These are phyloP conservation scores for Thielaviopsis euricoi DNA, from an alignment of 2,329 filamentous ascomycete genomes.

Conservation along the genomic window DNA sequence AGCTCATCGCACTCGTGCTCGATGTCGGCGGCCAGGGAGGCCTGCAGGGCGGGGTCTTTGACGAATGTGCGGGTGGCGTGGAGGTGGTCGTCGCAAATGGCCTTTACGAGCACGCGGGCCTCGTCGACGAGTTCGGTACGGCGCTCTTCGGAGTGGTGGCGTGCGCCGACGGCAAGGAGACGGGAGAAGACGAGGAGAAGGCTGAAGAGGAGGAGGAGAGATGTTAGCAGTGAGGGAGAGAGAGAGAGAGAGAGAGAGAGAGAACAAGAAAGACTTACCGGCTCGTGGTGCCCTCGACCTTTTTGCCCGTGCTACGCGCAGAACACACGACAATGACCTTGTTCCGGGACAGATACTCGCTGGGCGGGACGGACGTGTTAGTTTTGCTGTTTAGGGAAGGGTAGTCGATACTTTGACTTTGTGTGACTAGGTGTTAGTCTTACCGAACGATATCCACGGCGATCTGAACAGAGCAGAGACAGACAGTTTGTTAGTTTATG, in stretches of 20 bases:
- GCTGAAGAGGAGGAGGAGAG: constrained; percentile 14
- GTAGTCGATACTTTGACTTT: too few relatives aligned
- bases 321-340: constrained; percentile 90
- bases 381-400: too few relatives aligned
- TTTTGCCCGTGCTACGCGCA: constrained; percentile 83
- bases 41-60: constrained; percentile 35
- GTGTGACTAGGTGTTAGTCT: too few relatives aligned
- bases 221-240: neutral
- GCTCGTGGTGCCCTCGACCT: constrained; percentile 88
- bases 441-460: constrained; percentile 28
- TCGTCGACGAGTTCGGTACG: constrained; percentile 40
- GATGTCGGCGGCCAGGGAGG: constrained; percentile 47
- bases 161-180: constrained; percentile 35
- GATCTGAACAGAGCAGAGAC: constrained; percentile 22
- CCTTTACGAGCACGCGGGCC: constrained; percentile 60
- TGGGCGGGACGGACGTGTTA: constrained; percentile 10
- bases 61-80: constrained; percentile 51
- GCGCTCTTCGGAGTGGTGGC: constrained; percentile 33
- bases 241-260: constrained; percentile 2
- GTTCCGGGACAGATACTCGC: constrained; percentile 37
- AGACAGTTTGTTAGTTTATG: too few relatives aligned
- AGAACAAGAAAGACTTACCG: constrained; percentile 41
- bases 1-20: constrained; percentile 67
- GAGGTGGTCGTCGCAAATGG: constrained; percentile 71
- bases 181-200: constrained; percentile 44